These are phyloP conservation scores for Aureobasidium sp. DNA, from an alignment of 2,329 filamentous ascomycete genomes.

Conservation along the genomic window DNA sequence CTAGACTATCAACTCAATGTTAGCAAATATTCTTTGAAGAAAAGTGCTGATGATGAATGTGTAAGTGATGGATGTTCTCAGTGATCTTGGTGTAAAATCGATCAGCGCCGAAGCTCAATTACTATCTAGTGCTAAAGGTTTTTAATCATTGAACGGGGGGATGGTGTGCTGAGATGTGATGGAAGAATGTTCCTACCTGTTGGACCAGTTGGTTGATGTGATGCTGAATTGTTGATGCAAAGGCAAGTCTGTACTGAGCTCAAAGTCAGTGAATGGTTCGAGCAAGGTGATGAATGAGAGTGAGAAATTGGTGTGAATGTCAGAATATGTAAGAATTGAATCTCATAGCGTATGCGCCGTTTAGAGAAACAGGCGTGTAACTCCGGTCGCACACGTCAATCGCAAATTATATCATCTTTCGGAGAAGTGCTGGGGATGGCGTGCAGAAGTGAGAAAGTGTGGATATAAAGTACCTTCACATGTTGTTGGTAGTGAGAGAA, in stretches of 20 bases:
- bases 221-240: not conserved
- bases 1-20: not conserved
- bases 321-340: constrained; percentile 98
- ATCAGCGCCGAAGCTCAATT: constrained; percentile 32
- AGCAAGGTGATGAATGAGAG: not conserved
- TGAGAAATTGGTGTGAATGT: constrained; percentile 32
- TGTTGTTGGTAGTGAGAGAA: constrained; percentile 11
- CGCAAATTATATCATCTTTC: constrained; percentile 99
- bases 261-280: constrained; percentile 5
- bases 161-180: not conserved
- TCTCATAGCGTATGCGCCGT: constrained; percentile 72
- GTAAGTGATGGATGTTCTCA: constrained; percentile 22
- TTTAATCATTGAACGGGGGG: constrained; percentile 55
- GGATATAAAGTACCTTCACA: constrained; percentile 13
- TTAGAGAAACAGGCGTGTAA: constrained; percentile 85
- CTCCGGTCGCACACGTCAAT: constrained; percentile 82
- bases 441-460: not conserved
- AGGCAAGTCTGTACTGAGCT: constrained; percentile 1
- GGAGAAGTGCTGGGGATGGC: not conserved
- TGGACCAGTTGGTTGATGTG: not conserved
- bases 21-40: not conserved
- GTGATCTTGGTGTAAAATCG: constrained; percentile 35
- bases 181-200: constrained; percentile 4
- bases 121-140: constrained; percentile 50
- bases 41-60: not conserved